These are phyloP conservation scores for Euphrasia confusa DNA, from an alignment of 257 asterid genomes.

Conservation along the genomic window DNA sequence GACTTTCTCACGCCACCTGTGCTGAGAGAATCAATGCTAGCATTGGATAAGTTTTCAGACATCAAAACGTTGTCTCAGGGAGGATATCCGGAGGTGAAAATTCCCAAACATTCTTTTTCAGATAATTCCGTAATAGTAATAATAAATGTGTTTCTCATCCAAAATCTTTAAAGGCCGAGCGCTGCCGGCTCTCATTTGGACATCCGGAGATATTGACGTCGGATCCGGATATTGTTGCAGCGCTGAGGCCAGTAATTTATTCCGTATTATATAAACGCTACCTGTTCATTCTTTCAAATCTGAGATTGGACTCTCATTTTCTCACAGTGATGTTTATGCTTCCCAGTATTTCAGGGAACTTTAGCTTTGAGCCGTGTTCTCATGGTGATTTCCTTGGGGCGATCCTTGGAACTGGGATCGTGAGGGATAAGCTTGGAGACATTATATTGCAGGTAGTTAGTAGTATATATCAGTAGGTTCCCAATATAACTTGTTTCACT, in stretches of 20 bases:
- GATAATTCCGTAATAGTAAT: constrained; percentile 16
- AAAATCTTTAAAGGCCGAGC: constrained; percentile 62
- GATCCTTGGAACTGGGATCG: constrained; percentile 89
- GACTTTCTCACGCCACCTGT: constrained; percentile 84
- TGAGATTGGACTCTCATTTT: constrained; percentile 1
- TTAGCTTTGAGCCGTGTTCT: constrained; percentile 68
- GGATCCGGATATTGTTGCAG: constrained; percentile 80
- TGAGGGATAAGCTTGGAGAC: constrained; percentile 86
- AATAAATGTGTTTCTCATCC: constrained; percentile 4
- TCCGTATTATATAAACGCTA: not conserved
- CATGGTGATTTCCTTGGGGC: constrained; percentile 97
- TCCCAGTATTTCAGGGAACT: constrained; percentile 81
- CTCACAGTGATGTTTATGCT: constrained; percentile 23
- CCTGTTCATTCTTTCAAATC: not conserved
- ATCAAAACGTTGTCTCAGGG: constrained; percentile 69
- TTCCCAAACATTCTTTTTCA: not conserved
- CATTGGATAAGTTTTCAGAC: constrained; percentile 53
- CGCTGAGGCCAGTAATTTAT: constrained; percentile 50
- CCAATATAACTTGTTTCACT: constrained; percentile 8
- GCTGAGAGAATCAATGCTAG: constrained; percentile 58
- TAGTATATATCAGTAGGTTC: not conserved
- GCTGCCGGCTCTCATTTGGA: constrained; percentile 89
- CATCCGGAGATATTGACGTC: constrained; percentile 63
- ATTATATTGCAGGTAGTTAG: constrained; percentile 76
- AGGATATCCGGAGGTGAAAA: constrained; percentile 91